Percentiles rank a stretch among this genome's conserved stretches.
These are phyloP conservation scores for Pouteria campechiana DNA, from an alignment of 179 eudicot genomes.

Conservation along the genomic window DNA sequence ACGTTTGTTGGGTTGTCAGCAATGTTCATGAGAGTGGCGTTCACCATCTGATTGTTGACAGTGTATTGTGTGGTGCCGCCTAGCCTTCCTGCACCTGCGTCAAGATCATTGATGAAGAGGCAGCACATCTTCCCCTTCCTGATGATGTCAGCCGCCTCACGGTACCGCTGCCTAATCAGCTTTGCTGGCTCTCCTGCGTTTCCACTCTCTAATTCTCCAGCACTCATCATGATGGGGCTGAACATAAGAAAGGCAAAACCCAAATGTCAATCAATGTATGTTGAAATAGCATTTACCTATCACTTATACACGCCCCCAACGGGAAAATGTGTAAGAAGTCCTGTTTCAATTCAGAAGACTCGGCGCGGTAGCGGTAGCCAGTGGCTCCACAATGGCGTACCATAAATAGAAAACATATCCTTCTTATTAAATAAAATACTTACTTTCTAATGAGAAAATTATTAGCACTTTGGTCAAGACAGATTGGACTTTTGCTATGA, in stretches of 20 bases:
- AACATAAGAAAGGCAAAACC: neutral
- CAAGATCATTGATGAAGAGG: constrained; percentile 82
- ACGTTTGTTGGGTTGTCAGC: constrained; percentile 82
- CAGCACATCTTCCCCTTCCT: constrained; percentile 81
- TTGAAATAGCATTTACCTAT: neutral
- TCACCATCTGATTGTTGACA: constrained; percentile 79
- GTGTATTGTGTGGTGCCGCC: constrained; percentile 88
- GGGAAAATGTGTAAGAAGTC: too few relatives aligned
- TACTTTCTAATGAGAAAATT: too few relatives aligned
- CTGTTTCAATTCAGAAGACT: too few relatives aligned
- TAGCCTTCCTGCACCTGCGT: constrained; percentile 75
- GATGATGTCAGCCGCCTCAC: constrained; percentile 70
- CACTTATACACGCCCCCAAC: too few relatives aligned
- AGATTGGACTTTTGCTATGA: too few relatives aligned
- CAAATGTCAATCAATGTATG: neutral
- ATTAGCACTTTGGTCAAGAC: too few relatives aligned
- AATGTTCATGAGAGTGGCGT: constrained; percentile 88
- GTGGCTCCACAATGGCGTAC: too few relatives aligned
- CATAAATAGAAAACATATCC: too few relatives aligned
- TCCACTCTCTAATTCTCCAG: constrained; percentile 81
- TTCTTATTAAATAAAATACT: too few relatives aligned
- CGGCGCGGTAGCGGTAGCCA: too few relatives aligned
- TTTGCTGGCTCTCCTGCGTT: constrained; percentile 86
- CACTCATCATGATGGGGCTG: constrained; percentile 92
- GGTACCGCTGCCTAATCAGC: constrained; percentile 68